Percentiles rank a stretch among this genome's conserved stretches.
These are phyloP conservation scores for Debaryomyces prosopidis DNA, from an alignment of 805 yeast genomes.

Conservation along the genomic window DNA sequence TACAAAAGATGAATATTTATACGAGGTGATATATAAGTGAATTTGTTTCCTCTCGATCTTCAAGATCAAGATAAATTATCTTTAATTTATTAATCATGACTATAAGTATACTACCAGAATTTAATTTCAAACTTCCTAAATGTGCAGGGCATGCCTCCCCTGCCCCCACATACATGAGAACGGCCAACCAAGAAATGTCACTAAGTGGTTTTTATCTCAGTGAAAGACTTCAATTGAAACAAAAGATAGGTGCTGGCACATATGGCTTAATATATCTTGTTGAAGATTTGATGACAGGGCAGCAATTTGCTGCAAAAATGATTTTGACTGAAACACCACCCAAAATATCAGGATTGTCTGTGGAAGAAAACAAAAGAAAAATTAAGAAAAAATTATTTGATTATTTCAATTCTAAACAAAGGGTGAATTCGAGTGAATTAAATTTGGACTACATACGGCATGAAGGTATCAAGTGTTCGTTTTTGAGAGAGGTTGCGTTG, in stretches of 20 bases:
- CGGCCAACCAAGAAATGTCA: too few species aligned
- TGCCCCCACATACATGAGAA: too few species aligned
- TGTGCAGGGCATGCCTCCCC: too few species aligned
- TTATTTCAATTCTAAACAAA: conserved; percentile 17
- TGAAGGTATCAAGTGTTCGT: conserved; percentile 28
- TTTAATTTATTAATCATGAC: too few species aligned
- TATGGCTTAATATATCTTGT: conserved; percentile 80
- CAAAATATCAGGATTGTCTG: conserved; percentile 29
- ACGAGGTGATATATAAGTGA: too few species aligned
- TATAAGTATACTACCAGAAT: too few species aligned
- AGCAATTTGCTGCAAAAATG: conserved; percentile 69
- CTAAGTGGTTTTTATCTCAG: conserved; percentile 25
- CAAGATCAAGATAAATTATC: too few species aligned
- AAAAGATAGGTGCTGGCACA: conserved; percentile 79
- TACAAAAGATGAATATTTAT: too few species aligned
- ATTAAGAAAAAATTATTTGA: conserved; percentile 26
- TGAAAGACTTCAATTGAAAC: conserved; percentile 41
- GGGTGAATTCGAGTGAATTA: conserved; percentile 15
- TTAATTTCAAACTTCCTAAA: too few species aligned
- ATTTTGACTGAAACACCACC: conserved; percentile 49
- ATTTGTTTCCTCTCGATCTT: too few species aligned
- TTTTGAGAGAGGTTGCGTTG: conserved; percentile 66
- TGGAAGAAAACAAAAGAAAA: conserved; percentile 26
- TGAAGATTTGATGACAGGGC: conserved; percentile 49
- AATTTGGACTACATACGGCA: conserved; percentile 24